Evolutionary conservation across 2,329 filamentous ascomycete species (phyloP).

Genomic region (Ceratocystis ficicola): DNA sequence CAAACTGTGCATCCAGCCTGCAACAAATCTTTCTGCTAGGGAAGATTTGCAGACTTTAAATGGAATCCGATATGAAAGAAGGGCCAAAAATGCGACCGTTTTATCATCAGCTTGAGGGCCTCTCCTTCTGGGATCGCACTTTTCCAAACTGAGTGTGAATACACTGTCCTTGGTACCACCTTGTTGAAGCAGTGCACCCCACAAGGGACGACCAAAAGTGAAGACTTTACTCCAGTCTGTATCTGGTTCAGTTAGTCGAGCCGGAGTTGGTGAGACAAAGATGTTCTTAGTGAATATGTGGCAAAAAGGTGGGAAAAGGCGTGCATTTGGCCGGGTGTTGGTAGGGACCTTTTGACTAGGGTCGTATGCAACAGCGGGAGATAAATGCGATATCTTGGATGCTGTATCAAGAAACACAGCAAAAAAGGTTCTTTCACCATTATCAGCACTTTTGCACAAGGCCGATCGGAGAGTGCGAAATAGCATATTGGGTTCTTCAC

Average conservation of each 20-base stretch:
- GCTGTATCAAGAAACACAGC: background rate
- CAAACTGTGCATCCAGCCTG: background rate
- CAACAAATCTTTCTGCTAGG: background rate
- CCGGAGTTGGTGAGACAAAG: background rate
- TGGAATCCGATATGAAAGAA: background rate
- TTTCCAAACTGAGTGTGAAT: background rate
- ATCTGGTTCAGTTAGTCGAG: background rate
- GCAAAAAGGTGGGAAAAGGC: background rate
- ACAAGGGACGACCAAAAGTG: background rate
- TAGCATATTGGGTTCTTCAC: background rate
- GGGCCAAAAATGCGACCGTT: background rate
- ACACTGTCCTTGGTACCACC: background rate
- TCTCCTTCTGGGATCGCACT: background rate
- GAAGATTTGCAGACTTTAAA: background rate
- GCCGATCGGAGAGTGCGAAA: background rate
- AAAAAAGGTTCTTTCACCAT: background rate
- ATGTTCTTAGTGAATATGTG: background rate
- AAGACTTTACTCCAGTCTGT: background rate
- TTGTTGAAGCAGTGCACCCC: background rate
- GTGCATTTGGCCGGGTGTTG: background rate
- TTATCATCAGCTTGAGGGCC: too few species aligned
- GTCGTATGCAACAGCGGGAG: background rate
- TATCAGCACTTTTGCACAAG: background rate
- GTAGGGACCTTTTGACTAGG: background rate
- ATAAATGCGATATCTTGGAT: background rate